Conservation (phyloP, 23 red algal species). For the Cyanidium caldarium region DNA sequence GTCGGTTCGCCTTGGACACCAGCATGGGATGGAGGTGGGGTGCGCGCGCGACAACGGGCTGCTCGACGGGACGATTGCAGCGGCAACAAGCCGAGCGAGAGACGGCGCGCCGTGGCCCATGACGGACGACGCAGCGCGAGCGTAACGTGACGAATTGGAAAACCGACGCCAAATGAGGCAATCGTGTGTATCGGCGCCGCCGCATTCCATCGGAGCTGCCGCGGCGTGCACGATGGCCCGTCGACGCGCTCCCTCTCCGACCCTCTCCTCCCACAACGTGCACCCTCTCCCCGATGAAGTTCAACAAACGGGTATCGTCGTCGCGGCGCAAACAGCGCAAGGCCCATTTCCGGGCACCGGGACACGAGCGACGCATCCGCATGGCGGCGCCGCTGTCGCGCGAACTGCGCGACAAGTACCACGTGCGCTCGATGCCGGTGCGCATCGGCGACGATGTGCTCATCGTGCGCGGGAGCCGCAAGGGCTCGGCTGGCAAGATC, state of each 20-base stretch:
- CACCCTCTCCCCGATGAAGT: slow-evolving; percentile 58
- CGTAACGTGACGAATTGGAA: too few species aligned
- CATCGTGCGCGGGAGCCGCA: slow-evolving; percentile 61
- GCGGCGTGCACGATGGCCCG: too few species aligned
- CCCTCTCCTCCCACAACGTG: background rate
- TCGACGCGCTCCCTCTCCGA: too few species aligned
- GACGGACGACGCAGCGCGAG: too few species aligned
- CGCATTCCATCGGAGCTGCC: too few species aligned
- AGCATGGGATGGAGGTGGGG: too few species aligned
- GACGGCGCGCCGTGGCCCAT: too few species aligned
- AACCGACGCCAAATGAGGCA: too few species aligned
- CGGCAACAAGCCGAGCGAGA: too few species aligned
- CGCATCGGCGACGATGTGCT: slow-evolving; percentile 84
- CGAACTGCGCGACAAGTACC: slow-evolving; percentile 87
- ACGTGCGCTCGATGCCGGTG: slow-evolving; percentile 85
- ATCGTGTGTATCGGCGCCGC: too few species aligned
- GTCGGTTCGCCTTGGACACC: slow-evolving; percentile 78
- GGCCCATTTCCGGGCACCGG: slow-evolving; percentile 89
- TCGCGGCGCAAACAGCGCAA: slow-evolving; percentile 86
- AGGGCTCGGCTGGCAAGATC: slow-evolving; percentile 83
- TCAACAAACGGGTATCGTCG: slow-evolving; percentile 45
- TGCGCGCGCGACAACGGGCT: too few species aligned
- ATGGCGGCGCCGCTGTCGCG: slow-evolving; percentile 74
- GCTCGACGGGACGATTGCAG: too few species aligned
- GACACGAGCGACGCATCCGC: slow-evolving; percentile 50